Evolutionary conservation across 805 yeast genomes (phyloP), one percentile per base, ranked within the genome.

Genomic region (Clavispora phyllophila): DNA sequence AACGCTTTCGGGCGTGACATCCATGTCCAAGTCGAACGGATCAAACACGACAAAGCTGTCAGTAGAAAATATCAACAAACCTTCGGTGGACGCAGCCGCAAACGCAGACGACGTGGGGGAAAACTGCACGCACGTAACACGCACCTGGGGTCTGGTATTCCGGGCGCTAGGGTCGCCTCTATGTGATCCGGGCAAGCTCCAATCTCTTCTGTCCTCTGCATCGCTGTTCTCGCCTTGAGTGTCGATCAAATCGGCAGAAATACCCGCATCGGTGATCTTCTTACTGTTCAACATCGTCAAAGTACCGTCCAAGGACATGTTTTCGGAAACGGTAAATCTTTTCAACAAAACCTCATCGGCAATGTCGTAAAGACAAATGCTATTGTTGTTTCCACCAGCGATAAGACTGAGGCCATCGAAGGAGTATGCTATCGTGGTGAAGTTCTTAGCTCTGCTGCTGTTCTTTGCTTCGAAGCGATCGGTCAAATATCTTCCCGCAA

Each of bases 81-180:
- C 99, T 61, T 91, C 98, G 0, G 99, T 93, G 0, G 96, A 82
- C 0, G 96, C 93, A 33, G 95, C 96, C 1, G 96, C 93, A 72
- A 93, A 93, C 26, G 95, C 81, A 17, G 84, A 73, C 2, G 95
- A 84, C 0, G 96, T 84, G 15, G 99, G 99, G 2, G 96, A 87
- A 57, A 90, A 93, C 51, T 74, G 76, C 23, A 93, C 74, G 3
- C 84, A 70, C 2, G 87, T 79, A 4, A 90, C 89, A 56, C 95
- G 71, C n/a, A 93, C 75, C 52, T 82, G 95, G 0, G 96, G 93
- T 50, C 89, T 77, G 1, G 79, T 72, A 39, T 78, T 76, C 54
- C 97, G 75, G 9, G 81, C 76, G 9, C 95, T 79, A 9, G 87
- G 78, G 61, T 88, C 97, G 9, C 73, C 74, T 49, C 91, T 74